Base-by-base conservation (phyloP, 2,329 filamentous ascomycete species). In the Botryotinia globosa region DNA sequence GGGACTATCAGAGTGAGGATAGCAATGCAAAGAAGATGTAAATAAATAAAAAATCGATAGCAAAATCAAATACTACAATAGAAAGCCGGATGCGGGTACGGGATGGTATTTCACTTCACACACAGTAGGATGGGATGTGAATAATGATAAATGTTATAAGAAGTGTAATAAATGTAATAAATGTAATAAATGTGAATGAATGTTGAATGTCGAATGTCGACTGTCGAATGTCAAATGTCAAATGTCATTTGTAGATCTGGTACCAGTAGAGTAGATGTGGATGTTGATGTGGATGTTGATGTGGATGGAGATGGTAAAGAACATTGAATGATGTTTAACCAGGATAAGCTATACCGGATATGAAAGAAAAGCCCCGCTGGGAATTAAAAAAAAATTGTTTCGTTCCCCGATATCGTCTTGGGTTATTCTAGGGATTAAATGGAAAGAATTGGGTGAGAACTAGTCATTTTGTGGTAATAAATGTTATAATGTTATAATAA, bases 331-430 rank as follows among this genome's bases (percentile, higher is more conserved):
- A 67, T 67, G 34, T 42, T 67, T 42, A 54, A 56, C 65, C 22
- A 56, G 65, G 48, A 67, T 67, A 37, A 56, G 65, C 65, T 67
- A 67, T 44, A 22, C 65, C 48, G 48, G 37, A 67, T 67, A 32
- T 56, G 48, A 42, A 32, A 25, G 1, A 14, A 56, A 32, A 51
- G 22, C 64, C 45, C 63, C 44, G 25, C 64, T 66, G 45, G 25
- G 42, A 66, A 37, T 18, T 0, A 39, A 16, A 48, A 65, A 34
- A 34, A 61, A 37, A n/a, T n/a, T 25, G 22, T n/a, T 14, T 20
- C 16, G 45, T 10, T 32, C 34, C 44, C 63, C 44, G 63, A 66
- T 66, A 20, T 66, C 63, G 63, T 45, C 29, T 37, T 66, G 63
- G 45, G 12, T 25, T 45, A 20, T 66, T 66, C 22, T 66, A 16